Base-by-base conservation (phyloP, 176 grass and related monocot genomes). In the Leersia perrieri region DNA sequence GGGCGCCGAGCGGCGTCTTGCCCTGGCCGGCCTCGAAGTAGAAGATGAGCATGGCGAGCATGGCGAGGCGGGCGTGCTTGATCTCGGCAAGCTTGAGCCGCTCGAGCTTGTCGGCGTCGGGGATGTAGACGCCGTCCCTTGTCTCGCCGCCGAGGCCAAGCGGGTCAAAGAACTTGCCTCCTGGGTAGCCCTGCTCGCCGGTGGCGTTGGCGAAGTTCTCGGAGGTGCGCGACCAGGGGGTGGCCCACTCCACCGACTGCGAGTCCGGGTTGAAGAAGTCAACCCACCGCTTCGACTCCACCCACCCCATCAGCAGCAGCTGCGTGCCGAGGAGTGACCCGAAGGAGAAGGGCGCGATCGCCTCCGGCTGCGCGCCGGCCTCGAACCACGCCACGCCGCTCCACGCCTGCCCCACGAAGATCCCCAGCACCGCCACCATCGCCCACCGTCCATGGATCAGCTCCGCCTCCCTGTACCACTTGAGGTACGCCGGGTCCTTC, bases 231-330 rank as follows among this genome's bases (percentile, higher is more conserved):
- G 92, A 99, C 96, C 96, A 99, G 1, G 96, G 96, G 6, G 92
- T 99, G 66, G 92, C 96, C 96, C 96, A 99, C 81, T 93, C 90
- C 3, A 95, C 82, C 36, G 92, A 45, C 83, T 99, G 96, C 27
- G 96, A 99, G 73, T 99, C 92, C 45, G 87, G 96, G 84, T 95
- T 95, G 96, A 99, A 99, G 92, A 98, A 98, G 88, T 98, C 96
- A 13, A 95, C 96, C 96, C 96, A 98, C 23, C 96, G 88, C 90
- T 98, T 98, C 2, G 96, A 91, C 75, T 98, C 96, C 5, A 98
- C 96, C 96, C 96, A 95, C 7, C 96, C 96, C 96, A 98, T 98
- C 34, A 98, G 96, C 78, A 98, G 65, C 75, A 98, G 88, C 83
- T 95, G 92, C 35, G 92, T 99, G 66, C 92, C 96, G 1, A 99